These are phyloP conservation scores for Dicorynia guianensis DNA, from an alignment of 306 rosid species.

Conservation along the genomic window DNA sequence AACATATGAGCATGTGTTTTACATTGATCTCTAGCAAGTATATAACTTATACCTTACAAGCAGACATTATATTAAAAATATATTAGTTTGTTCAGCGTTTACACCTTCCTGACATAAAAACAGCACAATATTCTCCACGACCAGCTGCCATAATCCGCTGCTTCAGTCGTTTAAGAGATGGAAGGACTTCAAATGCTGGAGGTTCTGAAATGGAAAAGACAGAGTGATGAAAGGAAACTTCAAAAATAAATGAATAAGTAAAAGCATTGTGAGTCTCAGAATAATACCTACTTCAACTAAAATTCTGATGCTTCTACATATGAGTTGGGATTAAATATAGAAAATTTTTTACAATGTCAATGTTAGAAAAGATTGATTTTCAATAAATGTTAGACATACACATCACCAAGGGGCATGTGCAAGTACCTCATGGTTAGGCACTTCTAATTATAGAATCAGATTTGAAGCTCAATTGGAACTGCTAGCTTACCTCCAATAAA, in stretches of 20 bases:
- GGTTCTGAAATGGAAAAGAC: conserved; percentile 59
- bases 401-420: neutral
- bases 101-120: conserved; percentile 99
- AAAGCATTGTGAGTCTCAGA: conserved; percentile 15
- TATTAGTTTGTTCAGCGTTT: conserved; percentile 16
- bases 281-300: conserved; percentile 6
- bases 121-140: conserved; percentile 87
- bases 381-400: neutral
- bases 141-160: conserved; percentile 85
- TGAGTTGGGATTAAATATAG: conserved; percentile 29
- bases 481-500: conserved; percentile 23
- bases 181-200: conserved; percentile 97
- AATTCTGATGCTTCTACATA: conserved; percentile 26
- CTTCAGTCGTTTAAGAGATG: conserved; percentile 87
- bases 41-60: conserved; percentile 14
- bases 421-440: conserved; percentile 25
- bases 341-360: conserved; percentile 3
- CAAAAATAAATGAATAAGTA: conserved; percentile 17
- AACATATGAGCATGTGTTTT: neutral
- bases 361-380: conserved; percentile 34
- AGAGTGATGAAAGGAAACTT: conserved; percentile 3
- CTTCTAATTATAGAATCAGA: conserved; percentile 13
- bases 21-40: conserved; percentile 19
- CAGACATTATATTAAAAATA: conserved; percentile 18
- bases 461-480: conserved; percentile 18